A percentile compares a stretch with the other conserved stretches of the same genome.
Evolutionary conservation across 2,329 filamentous ascomycete genomes (phyloP).

Genomic region (Hymenoscyphus infarciens): DNA sequence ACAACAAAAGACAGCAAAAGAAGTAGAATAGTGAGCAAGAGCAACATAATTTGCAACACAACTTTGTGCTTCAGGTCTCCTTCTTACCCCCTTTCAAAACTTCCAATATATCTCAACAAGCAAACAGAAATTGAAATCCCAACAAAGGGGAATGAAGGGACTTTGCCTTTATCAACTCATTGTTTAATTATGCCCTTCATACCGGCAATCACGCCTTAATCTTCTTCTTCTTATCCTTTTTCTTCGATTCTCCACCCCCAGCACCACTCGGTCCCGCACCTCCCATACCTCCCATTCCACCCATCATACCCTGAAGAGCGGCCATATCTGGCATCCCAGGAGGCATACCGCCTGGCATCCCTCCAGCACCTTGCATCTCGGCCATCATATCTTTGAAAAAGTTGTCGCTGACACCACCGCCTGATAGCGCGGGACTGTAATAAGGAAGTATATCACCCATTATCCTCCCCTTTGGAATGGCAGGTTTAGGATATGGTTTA

Average conservation of each 20-base stretch:
- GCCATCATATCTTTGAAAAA: constrained; percentile 96
- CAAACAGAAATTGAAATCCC: neutral
- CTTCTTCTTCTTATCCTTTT: constrained; percentile 43
- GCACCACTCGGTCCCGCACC: constrained; percentile 29
- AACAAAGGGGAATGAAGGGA: neutral
- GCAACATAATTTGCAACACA: neutral
- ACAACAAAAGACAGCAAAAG: too few relatives aligned
- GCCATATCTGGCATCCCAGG: constrained; percentile 38
- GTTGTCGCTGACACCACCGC: constrained; percentile 91
- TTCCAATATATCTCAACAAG: neutral
- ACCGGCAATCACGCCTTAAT: constrained; percentile 2
- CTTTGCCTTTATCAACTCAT: neutral
- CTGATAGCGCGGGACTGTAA: constrained; percentile 83
- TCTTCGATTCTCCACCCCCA: constrained; percentile 40
- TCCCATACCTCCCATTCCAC: constrained; percentile 22
- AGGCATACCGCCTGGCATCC: constrained; percentile 12
- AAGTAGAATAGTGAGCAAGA: neutral
- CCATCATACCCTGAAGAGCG: constrained; percentile 52
- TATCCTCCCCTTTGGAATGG: constrained; percentile 86
- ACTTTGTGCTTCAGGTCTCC: neutral
- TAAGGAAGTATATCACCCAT: constrained; percentile 79
- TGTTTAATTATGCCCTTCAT: neutral
- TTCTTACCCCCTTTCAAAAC: neutral
- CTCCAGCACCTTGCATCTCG: constrained; percentile 62
- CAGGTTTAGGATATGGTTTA: constrained; percentile 67